A percentile compares a stretch with the other conserved stretches of the same genome.
phyloP scores from a whole-genome alignment of 768 basidiomycete species.

The Leccinum imitatum region DNA sequence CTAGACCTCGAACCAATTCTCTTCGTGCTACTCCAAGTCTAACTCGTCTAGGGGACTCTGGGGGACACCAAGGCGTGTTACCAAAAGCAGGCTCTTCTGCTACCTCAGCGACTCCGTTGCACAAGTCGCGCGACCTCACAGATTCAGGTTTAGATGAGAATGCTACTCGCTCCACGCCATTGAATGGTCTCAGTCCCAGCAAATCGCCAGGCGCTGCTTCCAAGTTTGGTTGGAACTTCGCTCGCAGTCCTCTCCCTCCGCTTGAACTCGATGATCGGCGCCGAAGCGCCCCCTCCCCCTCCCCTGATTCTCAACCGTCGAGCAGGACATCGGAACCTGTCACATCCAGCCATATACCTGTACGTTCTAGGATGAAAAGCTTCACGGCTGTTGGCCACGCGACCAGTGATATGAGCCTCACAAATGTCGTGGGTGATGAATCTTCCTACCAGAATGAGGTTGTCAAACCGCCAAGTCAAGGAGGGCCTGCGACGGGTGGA shows the following conservation, averaged over 20 bases:
- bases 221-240: slow-evolving; percentile 42
- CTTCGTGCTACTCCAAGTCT: slow-evolving; percentile 24
- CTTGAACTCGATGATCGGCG: slow-evolving; percentile 36
- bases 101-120: slow-evolving; percentile 1
- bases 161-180: background rate
- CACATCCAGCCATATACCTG: slow-evolving; percentile 44
- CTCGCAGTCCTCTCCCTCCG: slow-evolving; percentile 39
- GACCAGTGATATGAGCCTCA: slow-evolving; percentile 23
- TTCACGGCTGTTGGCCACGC: slow-evolving; percentile 18
- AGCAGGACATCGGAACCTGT: slow-evolving; percentile 25
- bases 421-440: slow-evolving; percentile 23
- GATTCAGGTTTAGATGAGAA: background rate
- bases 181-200: slow-evolving; percentile 9
- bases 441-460: slow-evolving; percentile 29
- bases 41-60: slow-evolving; percentile 8
- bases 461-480: slow-evolving; percentile 23
- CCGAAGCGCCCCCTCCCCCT: slow-evolving; percentile 25
- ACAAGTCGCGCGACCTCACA: slow-evolving; percentile 5
- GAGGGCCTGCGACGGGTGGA: slow-evolving; percentile 22
- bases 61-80: slow-evolving; percentile 5
- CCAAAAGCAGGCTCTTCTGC: slow-evolving; percentile 6
- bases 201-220: slow-evolving; percentile 26
- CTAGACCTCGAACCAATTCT: slow-evolving; percentile 7
- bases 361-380: slow-evolving; percentile 39
- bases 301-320: slow-evolving; percentile 24